Percentiles rank a stretch among this genome's conserved stretches.
Conservation (phyloP, 2,329 filamentous ascomycete genomes). For the Neurospora sp. region DNA sequence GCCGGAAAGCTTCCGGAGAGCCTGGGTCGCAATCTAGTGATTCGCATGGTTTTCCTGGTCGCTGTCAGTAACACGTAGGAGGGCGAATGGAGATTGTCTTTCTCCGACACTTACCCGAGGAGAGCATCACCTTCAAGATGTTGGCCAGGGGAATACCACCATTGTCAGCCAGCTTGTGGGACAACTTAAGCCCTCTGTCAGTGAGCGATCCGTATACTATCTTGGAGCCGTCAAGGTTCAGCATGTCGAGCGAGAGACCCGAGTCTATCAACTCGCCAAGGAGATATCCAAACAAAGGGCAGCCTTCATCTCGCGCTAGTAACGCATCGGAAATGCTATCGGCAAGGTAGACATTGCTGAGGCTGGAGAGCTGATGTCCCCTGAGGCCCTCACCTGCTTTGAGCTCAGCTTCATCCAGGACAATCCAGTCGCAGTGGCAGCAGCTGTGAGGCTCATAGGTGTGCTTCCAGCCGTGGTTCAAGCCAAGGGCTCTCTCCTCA, state of each 20-base stretch:
- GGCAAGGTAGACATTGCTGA: neutral
- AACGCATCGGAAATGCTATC: neutral
- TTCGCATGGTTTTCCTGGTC: neutral
- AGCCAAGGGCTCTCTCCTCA: neutral
- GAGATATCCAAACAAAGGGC: neutral
- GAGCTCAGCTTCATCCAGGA: neutral
- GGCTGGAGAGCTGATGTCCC: neutral
- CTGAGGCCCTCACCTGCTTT: neutral
- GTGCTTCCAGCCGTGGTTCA: neutral
- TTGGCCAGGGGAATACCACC: neutral
- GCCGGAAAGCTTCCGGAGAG: neutral
- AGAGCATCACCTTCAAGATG: neutral
- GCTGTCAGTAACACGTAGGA: neutral
- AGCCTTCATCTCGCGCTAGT: neutral
- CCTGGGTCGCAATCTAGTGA: neutral
- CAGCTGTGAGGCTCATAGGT: neutral
- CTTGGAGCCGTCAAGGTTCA: neutral
- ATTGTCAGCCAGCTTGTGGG: neutral
- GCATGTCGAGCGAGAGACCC: neutral
- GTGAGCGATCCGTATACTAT: neutral
- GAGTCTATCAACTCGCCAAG: neutral
- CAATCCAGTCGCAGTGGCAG: neutral
- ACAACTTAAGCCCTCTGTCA: neutral
- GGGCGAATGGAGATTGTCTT: neutral
- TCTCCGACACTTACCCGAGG: neutral